These are phyloP conservation scores for Rhodotorula graminis DNA, from an alignment of 768 basidiomycete species.

Conservation along the genomic window DNA sequence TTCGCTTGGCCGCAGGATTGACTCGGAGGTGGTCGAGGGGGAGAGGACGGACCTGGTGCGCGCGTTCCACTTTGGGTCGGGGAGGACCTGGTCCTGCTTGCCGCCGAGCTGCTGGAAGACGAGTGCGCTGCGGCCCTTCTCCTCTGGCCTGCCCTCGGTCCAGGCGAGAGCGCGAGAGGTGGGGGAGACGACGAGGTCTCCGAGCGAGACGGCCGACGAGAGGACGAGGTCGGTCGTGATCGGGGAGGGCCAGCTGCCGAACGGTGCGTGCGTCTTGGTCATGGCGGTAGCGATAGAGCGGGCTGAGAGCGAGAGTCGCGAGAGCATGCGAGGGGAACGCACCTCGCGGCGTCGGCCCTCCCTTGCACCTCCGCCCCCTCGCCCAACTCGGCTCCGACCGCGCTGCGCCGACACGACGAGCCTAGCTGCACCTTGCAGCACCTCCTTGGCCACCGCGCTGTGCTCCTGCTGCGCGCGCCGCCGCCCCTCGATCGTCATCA, in stretches of 20 bases:
- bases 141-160: constrained; percentile 59
- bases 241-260: constrained; percentile 61
- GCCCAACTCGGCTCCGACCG: too few species aligned
- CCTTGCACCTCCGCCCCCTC: too few species aligned
- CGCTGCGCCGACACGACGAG: too few species aligned
- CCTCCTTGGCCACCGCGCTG: too few species aligned
- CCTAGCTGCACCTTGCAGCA: too few species aligned
- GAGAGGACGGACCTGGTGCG: constrained; percentile 39
- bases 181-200: constrained; percentile 58
- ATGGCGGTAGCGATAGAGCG: background rate
- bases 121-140: constrained; percentile 57
- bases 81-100: constrained; percentile 53
- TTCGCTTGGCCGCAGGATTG: too few species aligned
- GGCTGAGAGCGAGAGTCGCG: background rate
- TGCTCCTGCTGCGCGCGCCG: too few species aligned
- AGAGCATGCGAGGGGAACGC: too few species aligned
- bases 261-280: constrained; percentile 51
- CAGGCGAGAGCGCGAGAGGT: constrained; percentile 53
- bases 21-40: too few species aligned
- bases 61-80: constrained; percentile 57
- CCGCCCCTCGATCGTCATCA: too few species aligned
- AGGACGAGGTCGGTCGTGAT: constrained; percentile 56
- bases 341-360: too few species aligned
- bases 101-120: constrained; percentile 51
- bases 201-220: constrained; percentile 45